Conservation (phyloP, 2,329 filamentous ascomycete genomes). For the Hypoxylon sp. region DNA sequence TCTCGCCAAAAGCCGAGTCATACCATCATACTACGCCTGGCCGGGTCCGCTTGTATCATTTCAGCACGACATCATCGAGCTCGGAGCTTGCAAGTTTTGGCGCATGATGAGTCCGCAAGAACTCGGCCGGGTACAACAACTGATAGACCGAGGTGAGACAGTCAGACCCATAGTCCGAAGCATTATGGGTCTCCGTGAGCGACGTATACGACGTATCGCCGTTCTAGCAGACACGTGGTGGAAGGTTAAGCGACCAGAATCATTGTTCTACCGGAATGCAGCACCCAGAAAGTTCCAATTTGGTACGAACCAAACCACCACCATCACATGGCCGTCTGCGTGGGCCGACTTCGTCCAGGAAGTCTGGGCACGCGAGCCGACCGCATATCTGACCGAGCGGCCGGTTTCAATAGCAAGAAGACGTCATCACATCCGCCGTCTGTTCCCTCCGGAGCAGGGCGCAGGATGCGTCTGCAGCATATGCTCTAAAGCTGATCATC, state of each 20-base stretch:
- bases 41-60: constrained; percentile 2
- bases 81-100: not conserved
- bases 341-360: constrained; percentile 1
- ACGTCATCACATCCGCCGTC: not conserved
- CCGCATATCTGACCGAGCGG: too few species aligned
- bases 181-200: not conserved
- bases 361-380: not conserved
- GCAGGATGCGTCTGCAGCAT: not conserved
- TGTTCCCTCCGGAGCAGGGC: not conserved
- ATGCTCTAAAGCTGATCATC: not conserved
- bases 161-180: not conserved
- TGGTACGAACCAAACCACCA: not conserved
- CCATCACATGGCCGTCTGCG: not conserved
- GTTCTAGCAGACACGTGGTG: too few species aligned
- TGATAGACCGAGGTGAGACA: not conserved
- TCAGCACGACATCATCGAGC: constrained; percentile 1
- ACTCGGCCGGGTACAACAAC: not conserved
- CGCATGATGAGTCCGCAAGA: too few species aligned
- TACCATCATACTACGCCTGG: not conserved
- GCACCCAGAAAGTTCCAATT: not conserved
- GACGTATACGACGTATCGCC: not conserved
- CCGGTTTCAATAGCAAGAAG: not conserved
- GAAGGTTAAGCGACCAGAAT: too few species aligned
- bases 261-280: constrained; percentile 12
- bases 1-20: not conserved